A percentile compares a stretch with the other conserved stretches of the same genome.
Conservation (phyloP, 257 asterid genomes). For the Plantago major region DNA sequence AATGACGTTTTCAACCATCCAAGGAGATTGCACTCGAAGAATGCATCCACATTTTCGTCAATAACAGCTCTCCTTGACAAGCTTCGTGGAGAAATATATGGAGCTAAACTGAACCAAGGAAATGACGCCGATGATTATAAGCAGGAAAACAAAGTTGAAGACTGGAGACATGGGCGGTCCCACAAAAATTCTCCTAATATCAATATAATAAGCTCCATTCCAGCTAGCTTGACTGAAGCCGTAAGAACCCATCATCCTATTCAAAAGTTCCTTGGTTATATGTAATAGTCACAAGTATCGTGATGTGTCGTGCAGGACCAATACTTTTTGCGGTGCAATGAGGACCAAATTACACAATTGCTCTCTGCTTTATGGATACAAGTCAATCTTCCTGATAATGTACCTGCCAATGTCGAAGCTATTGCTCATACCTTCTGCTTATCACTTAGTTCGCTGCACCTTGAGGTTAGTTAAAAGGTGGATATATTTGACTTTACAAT, state of each 20-base stretch:
- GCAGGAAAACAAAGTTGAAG: constrained; percentile 46
- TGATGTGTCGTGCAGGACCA: constrained; percentile 52
- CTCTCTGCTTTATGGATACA: constrained; percentile 86
- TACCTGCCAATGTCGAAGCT: constrained; percentile 87
- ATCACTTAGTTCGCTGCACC: constrained; percentile 54
- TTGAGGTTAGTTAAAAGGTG: constrained; percentile 46
- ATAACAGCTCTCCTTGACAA: constrained; percentile 84
- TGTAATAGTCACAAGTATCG: constrained; percentile 10
- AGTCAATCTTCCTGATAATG: constrained; percentile 69
- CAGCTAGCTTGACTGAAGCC: constrained; percentile 54
- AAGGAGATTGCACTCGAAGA: constrained; percentile 59
- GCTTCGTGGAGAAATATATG: constrained; percentile 74
- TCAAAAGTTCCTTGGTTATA: constrained; percentile 2
- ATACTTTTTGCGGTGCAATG: constrained; percentile 59
- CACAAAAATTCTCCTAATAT: constrained; percentile 71
- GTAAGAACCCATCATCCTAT: constrained; percentile 35
- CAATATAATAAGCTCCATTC: constrained; percentile 65
- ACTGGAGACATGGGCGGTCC: constrained; percentile 59
- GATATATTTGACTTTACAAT: background rate
- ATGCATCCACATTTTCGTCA: constrained; percentile 75
- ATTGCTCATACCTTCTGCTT: constrained; percentile 90
- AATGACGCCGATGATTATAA: constrained; percentile 46
- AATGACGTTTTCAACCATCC: constrained; percentile 51
- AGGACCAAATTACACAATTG: constrained; percentile 84
- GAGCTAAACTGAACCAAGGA: constrained; percentile 38